Percentiles rank a stretch among this genome's conserved stretches.
Evolutionary conservation across 2,329 filamentous ascomycete genomes (phyloP).

Genomic region (Alternaria atra): DNA sequence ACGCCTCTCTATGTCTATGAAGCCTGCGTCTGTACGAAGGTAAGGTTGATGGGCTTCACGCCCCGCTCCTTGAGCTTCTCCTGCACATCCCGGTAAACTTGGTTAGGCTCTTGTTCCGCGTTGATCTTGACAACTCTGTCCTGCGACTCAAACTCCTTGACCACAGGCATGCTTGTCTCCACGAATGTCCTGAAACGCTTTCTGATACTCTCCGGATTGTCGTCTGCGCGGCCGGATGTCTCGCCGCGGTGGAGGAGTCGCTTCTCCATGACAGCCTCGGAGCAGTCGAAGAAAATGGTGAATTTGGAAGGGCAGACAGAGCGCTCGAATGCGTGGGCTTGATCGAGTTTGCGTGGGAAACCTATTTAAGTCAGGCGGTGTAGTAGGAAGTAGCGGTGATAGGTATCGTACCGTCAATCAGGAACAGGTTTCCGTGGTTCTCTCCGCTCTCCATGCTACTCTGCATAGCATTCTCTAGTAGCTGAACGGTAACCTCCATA

Average conservation of each 20-base stretch:
- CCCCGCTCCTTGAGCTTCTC: slow-evolving; percentile 46
- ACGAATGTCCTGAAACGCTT: slow-evolving; percentile 96
- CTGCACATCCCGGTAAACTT: slow-evolving; percentile 66
- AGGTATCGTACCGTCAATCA: slow-evolving; percentile 65
- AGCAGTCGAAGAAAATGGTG: slow-evolving; percentile 93
- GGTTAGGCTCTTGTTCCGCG: slow-evolving; percentile 73
- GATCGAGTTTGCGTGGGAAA: slow-evolving; percentile 97
- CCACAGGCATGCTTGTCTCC: slow-evolving; percentile 97
- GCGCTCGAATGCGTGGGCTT: slow-evolving; percentile 92
- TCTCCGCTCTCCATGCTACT: slow-evolving; percentile 65
- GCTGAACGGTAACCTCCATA: slow-evolving; percentile 96
- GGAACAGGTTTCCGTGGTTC: slow-evolving; percentile 73
- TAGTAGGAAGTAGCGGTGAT: background rate
- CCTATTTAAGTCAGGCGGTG: slow-evolving; percentile 55
- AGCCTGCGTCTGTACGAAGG: slow-evolving; percentile 40
- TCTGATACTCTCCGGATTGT: slow-evolving; percentile 94
- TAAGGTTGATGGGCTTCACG: slow-evolving; percentile 42
- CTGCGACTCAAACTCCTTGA: slow-evolving; percentile 81
- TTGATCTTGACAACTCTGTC: slow-evolving; percentile 82
- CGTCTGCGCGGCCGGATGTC: slow-evolving; percentile 89
- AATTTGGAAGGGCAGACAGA: slow-evolving; percentile 83
- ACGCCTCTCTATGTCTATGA: slow-evolving; percentile 13
- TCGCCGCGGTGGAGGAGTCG: slow-evolving; percentile 88
- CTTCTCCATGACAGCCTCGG: slow-evolving; percentile 86
- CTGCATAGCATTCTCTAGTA: slow-evolving; percentile 93